These are phyloP conservation scores for Dipteronia sinensis DNA, from an alignment of 345 rosid species.

Conservation along the genomic window DNA sequence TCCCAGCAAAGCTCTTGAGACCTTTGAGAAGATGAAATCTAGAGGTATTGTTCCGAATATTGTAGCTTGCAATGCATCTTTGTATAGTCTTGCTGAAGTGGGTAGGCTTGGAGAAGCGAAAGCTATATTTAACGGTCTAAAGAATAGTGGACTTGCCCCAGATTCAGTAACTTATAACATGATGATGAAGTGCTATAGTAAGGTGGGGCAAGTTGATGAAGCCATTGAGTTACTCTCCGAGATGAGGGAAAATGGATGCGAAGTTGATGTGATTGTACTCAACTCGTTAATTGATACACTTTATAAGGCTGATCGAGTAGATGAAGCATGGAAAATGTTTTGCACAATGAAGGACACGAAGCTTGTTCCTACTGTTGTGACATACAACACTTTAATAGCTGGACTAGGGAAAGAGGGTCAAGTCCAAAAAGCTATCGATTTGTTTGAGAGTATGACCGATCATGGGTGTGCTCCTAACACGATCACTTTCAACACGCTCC, in stretches of 20 bases:
- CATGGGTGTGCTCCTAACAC: conserved; percentile 74
- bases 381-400: conserved; percentile 79
- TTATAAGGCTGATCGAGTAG: conserved; percentile 68
- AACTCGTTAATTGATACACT: conserved; percentile 81
- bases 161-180: conserved; percentile 92
- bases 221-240: conserved; percentile 75
- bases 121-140: conserved; percentile 63
- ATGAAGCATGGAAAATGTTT: conserved; percentile 91
- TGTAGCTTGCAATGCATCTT: conserved; percentile 86
- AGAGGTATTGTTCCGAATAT: conserved; percentile 80
- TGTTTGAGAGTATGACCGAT: conserved; percentile 60
- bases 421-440: conserved; percentile 55
- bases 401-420: conserved; percentile 78
- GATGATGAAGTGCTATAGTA: conserved; percentile 94
- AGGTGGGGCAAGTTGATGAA: conserved; percentile 74
- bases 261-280: conserved; percentile 75
- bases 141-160: conserved; percentile 60
- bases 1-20: conserved; percentile 63
- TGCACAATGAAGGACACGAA: conserved; percentile 62
- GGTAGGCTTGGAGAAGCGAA: conserved; percentile 77
- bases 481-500: conserved; percentile 75
- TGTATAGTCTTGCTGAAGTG: conserved; percentile 70
- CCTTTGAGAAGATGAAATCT: conserved; percentile 74
- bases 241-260: conserved; percentile 64
- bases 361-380: conserved; percentile 79